Conservation (phyloP, 2,329 filamentous ascomycete genomes). For the Sclerotinia spermophila region DNA sequence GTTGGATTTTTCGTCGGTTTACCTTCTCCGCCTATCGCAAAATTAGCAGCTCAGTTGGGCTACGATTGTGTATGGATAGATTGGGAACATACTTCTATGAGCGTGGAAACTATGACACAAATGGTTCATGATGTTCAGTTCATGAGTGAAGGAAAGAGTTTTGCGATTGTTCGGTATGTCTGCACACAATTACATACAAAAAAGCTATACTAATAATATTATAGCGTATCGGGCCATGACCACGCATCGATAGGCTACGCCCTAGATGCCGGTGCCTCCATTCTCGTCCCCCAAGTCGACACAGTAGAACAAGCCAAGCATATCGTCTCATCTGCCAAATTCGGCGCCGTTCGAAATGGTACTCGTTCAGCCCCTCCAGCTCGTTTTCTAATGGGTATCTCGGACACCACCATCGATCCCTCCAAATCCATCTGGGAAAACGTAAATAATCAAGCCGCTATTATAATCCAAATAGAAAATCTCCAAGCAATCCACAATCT, state of each 20-base stretch:
- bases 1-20: conserved; percentile 44
- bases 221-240: conserved; percentile 45
- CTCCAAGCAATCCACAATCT: conserved; percentile 45
- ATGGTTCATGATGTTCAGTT: conserved; percentile 48
- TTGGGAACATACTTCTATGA: conserved; percentile 47
- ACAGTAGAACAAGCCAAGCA: conserved; percentile 46
- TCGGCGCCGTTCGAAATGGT: conserved; percentile 40
- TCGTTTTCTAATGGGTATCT: conserved; percentile 42
- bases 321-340: conserved; percentile 44
- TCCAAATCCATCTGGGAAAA: conserved; percentile 39
- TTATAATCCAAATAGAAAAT: conserved; percentile 48
- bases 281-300: conserved; percentile 47
- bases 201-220: neutral
- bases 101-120: conserved; percentile 49
- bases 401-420: conserved; percentile 39
- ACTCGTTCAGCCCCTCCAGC: conserved; percentile 46
- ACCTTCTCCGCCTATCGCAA: conserved; percentile 41
- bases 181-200: neutral
- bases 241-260: conserved; percentile 47
- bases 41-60: conserved; percentile 43
- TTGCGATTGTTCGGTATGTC: conserved; percentile 44
- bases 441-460: conserved; percentile 46
- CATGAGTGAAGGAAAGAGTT: conserved; percentile 45
- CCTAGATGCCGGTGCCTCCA: conserved; percentile 47
- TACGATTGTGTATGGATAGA: conserved; percentile 47